Evolutionary conservation across 1,284 basidiomycete genomes (phyloP), one percentile per base, ranked within the genome.

Genomic region (Paramarasmius palmivorus): DNA sequence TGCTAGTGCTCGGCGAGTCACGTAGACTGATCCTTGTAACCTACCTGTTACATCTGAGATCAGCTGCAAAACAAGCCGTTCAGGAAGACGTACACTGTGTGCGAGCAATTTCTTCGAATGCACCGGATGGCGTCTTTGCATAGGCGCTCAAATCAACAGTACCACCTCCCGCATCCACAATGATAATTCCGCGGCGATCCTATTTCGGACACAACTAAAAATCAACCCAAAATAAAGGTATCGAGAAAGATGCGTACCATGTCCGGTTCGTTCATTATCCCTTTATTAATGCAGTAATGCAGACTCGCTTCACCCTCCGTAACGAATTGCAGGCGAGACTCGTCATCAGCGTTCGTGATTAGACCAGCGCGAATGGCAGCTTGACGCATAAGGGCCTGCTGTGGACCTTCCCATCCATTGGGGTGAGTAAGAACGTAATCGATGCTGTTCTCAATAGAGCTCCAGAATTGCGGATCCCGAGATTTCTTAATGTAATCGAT

Each of bases 151-250:
- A 49, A 49, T 80, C 77, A 17, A 79, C 62, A 0, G 76, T 79
- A 52, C 75, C 77, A 26, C 76, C 75, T n/a, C 79, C 78, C 9
- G 78, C 78, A 57, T 81, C 79, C 15, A 80, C 72, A n/a, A 80
- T 64, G 42, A 77, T 64, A 6, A 80, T 61, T 1, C 76, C 76
- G 32, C 72, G 59, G 9, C 40, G 10, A 40, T n/a, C 66, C 68
- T 23, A 23, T 25, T 23, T 42, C 41, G 5, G 37, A n/a, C 25
- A 19, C 14, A n/a, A 37, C 25, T 19, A 20, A 14, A 50, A 20
- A 20, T 37, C 7, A 42, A 37, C 25, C 29, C 52, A 19, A 6
- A 54, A 23, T 12, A n/a, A 17, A 56, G 23, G 10, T 37, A 36
- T 34, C 47, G 8, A 38, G 20, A 32, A 38, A 2, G 4, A 6